phyloP scores from a whole-genome alignment of 257 asterid genomes.

The Agastache rugosa region DNA sequence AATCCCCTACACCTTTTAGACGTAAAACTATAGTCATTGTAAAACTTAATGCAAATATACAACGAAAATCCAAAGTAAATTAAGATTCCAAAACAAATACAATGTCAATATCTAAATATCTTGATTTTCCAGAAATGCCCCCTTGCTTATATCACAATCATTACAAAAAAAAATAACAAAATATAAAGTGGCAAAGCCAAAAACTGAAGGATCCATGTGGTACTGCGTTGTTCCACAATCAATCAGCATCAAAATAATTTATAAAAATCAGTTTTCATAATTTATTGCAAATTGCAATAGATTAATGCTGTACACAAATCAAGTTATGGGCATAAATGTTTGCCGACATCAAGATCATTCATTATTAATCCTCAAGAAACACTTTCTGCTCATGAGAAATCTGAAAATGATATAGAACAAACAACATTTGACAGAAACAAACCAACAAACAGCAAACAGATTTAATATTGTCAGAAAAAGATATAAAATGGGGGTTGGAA shows the following conservation, averaged over 20 bases:
- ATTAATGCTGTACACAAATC: neutral
- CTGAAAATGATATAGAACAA: neutral
- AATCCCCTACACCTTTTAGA: no score
- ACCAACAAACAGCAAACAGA: conserved; percentile 5
- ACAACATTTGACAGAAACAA: neutral
- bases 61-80: neutral
- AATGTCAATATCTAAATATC: no score
- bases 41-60: neutral
- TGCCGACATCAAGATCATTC: neutral
- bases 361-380: neutral
- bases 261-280: neutral
- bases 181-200: neutral
- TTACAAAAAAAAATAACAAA: neutral
- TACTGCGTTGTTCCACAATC: neutral
- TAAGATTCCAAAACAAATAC: neutral
- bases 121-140: no score
- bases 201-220: neutral
- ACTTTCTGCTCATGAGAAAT: neutral
- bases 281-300: neutral
- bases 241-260: neutral
- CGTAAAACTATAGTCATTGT: neutral
- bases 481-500: neutral
- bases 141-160: neutral
- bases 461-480: neutral
- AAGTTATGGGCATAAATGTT: neutral